Evolutionary conservation across 805 yeast genomes (phyloP).

Genomic region (Torulaspora franciscae): DNA sequence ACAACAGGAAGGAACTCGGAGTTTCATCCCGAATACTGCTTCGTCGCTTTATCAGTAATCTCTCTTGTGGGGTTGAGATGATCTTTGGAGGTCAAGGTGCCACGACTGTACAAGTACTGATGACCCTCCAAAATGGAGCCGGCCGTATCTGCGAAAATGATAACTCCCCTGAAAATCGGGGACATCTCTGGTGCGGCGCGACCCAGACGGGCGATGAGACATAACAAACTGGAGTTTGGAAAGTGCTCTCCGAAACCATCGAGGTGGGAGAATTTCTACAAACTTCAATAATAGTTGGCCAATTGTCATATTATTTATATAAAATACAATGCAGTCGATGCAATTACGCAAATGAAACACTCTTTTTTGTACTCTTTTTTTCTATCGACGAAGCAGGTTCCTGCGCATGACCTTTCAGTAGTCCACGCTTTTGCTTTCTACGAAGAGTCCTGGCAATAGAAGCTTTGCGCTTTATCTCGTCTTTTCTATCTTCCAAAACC

Average conservation of each 20-base stretch:
- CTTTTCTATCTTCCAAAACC: constrained; percentile 70
- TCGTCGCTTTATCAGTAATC: no score
- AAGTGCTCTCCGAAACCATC: not conserved
- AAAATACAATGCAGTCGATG: not conserved
- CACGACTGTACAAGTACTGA: not conserved
- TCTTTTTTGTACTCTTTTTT: constrained; percentile 36
- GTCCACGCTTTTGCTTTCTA: constrained; percentile 46
- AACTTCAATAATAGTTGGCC: not conserved
- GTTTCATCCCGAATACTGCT: no score
- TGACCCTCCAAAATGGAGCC: not conserved
- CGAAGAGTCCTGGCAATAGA: constrained; percentile 63
- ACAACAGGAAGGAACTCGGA: no score
- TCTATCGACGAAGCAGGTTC: constrained; percentile 20
- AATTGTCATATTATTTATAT: not conserved
- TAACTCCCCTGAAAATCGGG: constrained; percentile 5
- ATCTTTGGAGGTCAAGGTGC: no score
- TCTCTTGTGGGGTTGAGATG: no score
- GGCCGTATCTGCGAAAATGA: not conserved
- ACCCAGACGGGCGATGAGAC: constrained; percentile 2
- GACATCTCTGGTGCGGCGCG: constrained; percentile 2
- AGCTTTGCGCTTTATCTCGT: constrained; percentile 69
- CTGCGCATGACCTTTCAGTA: constrained; percentile 8
- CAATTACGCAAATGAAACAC: constrained; percentile 47
- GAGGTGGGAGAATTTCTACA: not conserved
- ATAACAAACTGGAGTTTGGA: not conserved